A percentile compares a stretch with the other conserved stretches of the same genome.
These are phyloP conservation scores for Chrysanthemum seticuspe DNA, from an alignment of 129 eudicot species.

Conservation along the genomic window DNA sequence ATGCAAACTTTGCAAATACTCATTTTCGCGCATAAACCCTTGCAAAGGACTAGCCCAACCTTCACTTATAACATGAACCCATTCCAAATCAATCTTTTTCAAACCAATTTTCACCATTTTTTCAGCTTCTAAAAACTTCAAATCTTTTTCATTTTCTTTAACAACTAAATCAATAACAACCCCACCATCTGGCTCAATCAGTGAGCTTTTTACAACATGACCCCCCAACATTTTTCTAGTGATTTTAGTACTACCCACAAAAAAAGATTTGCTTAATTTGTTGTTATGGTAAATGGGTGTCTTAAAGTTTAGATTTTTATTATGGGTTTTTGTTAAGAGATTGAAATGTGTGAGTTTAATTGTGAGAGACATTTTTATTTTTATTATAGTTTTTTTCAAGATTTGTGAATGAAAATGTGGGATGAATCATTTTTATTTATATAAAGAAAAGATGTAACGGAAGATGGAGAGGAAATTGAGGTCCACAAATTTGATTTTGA, in stretches of 20 bases:
- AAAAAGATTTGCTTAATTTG: slow-evolving; percentile 40
- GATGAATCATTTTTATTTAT: slow-evolving; percentile 31
- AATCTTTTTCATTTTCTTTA: slow-evolving; percentile 52
- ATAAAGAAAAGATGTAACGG: slow-evolving; percentile 14
- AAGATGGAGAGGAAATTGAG: slow-evolving; percentile 37
- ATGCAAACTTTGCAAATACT: slow-evolving; percentile 93
- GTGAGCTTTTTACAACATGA: slow-evolving; percentile 52
- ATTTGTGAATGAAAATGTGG: slow-evolving; percentile 25
- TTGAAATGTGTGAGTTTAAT: slow-evolving; percentile 53
- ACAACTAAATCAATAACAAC: slow-evolving; percentile 73
- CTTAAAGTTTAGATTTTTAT: background rate
- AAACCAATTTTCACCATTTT: slow-evolving; percentile 58
- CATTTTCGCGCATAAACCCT: slow-evolving; percentile 94
- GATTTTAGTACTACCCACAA: background rate
- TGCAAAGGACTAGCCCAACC: slow-evolving; percentile 97
- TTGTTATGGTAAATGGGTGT: slow-evolving; percentile 49
- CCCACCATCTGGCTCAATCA: slow-evolving; percentile 95
- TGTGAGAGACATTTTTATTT: slow-evolving; percentile 54
- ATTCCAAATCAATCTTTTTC: slow-evolving; percentile 78
- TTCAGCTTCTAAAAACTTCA: slow-evolving; percentile 62
- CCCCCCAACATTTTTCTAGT: slow-evolving; percentile 27
- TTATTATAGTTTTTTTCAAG: slow-evolving; percentile 9
- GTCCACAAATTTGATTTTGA: slow-evolving; percentile 55
- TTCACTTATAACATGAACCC: slow-evolving; percentile 95
- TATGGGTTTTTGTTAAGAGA: slow-evolving; percentile 23